These are phyloP conservation scores for Glutinoglossum americanum DNA, from an alignment of 495 filamentous ascomycete genomes.

Conservation along the genomic window DNA sequence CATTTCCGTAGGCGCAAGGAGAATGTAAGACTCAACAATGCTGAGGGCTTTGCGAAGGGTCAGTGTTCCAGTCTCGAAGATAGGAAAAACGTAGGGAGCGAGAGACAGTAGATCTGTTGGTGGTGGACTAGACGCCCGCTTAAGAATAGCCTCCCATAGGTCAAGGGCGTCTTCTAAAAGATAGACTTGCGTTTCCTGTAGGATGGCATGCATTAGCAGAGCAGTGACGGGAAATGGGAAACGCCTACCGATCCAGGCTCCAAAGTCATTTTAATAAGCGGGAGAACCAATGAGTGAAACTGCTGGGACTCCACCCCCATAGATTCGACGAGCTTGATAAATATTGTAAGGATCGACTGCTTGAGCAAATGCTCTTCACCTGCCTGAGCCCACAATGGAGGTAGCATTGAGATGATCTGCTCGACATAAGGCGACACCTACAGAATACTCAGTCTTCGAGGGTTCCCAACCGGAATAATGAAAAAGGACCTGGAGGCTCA, in stretches of 20 bases:
- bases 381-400: slow-evolving; percentile 61
- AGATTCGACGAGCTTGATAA: slow-evolving; percentile 54
- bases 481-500: slow-evolving; percentile 19
- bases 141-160: slow-evolving; percentile 60
- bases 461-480: background rate
- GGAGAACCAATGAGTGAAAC: slow-evolving; percentile 54
- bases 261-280: slow-evolving; percentile 56
- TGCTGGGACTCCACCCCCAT: slow-evolving; percentile 51
- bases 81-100: slow-evolving; percentile 41
- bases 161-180: slow-evolving; percentile 83
- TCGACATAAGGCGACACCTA: slow-evolving; percentile 53
- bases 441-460: background rate
- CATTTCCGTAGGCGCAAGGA: slow-evolving; percentile 55
- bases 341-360: slow-evolving; percentile 68
- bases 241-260: slow-evolving; percentile 45
- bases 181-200: slow-evolving; percentile 49
- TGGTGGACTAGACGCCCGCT: slow-evolving; percentile 43
- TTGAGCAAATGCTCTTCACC: slow-evolving; percentile 76
- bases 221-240: background rate
- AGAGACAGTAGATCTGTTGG: slow-evolving; percentile 44
- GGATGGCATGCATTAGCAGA: background rate
- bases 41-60: slow-evolving; percentile 45
- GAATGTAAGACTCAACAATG: slow-evolving; percentile 58
- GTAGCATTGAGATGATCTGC: slow-evolving; percentile 57
- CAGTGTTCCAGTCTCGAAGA: slow-evolving; percentile 48